These are phyloP conservation scores for Microsporum canis DNA, from an alignment of 2,329 filamentous ascomycete genomes.

Conservation along the genomic window DNA sequence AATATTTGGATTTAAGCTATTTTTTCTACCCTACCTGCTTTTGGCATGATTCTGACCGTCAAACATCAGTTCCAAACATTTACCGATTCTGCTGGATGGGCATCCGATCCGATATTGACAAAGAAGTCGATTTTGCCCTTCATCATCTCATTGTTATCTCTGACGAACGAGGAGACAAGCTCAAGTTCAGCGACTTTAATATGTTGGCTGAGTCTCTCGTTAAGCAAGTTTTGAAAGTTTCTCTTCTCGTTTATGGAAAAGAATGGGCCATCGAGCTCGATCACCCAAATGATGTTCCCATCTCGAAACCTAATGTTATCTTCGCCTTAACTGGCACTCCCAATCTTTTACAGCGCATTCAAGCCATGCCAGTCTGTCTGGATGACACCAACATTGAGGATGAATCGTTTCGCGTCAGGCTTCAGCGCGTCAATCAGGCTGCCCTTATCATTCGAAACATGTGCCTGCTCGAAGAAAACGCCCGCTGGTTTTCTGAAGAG, in stretches of 20 bases:
- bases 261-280: slow-evolving; percentile 71
- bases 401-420: slow-evolving; percentile 54
- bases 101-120: slow-evolving; percentile 63
- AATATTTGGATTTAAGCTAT: too few species aligned
- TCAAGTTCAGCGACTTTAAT: slow-evolving; percentile 84
- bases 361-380: slow-evolving; percentile 47
- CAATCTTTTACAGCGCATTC: slow-evolving; percentile 62
- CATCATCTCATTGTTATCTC: slow-evolving; percentile 94
- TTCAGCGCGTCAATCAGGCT: slow-evolving; percentile 74
- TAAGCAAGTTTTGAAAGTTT: slow-evolving; percentile 70
- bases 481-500: slow-evolving; percentile 58
- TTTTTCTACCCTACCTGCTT: neutral
- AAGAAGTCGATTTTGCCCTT: slow-evolving; percentile 84
- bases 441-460: slow-evolving; percentile 86
- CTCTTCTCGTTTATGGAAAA: slow-evolving; percentile 67
- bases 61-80: slow-evolving; percentile 46
- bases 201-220: slow-evolving; percentile 79
- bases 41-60: neutral
- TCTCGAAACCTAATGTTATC: slow-evolving; percentile 40
- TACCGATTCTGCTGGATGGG: slow-evolving; percentile 80
- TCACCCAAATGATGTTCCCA: slow-evolving; percentile 33
- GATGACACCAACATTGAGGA: slow-evolving; percentile 59
- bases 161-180: slow-evolving; percentile 87
- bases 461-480: slow-evolving; percentile 87
- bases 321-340: slow-evolving; percentile 57